A percentile compares a stretch with the other conserved stretches of the same genome.
Evolutionary conservation across 139 green algal species (phyloP).

Genomic region (Ostreobium quekettii): DNA sequence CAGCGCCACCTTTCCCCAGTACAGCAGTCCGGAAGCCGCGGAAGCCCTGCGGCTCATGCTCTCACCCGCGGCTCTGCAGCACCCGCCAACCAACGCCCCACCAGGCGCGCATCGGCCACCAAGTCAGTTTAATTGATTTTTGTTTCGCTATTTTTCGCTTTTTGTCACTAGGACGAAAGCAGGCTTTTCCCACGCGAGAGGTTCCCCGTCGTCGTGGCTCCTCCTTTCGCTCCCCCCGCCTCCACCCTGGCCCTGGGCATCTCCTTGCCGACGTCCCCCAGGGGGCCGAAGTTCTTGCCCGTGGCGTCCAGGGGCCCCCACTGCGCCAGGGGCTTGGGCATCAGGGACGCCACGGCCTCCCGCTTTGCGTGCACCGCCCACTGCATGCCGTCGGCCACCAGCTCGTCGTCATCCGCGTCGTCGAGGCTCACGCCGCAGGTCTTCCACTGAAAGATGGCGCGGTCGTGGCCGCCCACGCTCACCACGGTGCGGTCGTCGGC

Average conservation of each 20-base stretch:
- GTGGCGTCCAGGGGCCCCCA: constrained; percentile 9
- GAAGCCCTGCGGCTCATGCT: no score
- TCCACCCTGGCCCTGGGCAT: background rate
- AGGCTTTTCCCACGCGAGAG: no score
- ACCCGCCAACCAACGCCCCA: no score
- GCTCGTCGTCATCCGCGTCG: constrained; percentile 25
- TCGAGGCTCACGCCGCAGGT: constrained; percentile 29
- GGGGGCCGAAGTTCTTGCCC: constrained; percentile 14
- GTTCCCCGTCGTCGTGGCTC: no score
- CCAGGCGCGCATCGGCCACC: no score
- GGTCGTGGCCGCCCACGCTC: constrained; percentile 36
- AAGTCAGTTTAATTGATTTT: no score
- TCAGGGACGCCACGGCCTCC: background rate
- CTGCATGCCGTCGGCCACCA: constrained; percentile 15
- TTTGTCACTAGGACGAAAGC: no score
- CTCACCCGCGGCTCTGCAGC: no score
- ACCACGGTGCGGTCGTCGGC: constrained; percentile 29
- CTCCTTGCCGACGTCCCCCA: background rate
- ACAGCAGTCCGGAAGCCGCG: no score
- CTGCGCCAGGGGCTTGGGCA: constrained; percentile 2
- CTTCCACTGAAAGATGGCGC: constrained; percentile 42
- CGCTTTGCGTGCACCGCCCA: constrained; percentile 1
- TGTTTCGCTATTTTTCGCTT: no score
- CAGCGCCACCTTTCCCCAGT: no score
- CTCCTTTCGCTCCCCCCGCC: no score